These are phyloP conservation scores for Sodiomyces alkalinus DNA, from an alignment of 2,329 filamentous ascomycete species.

Conservation along the genomic window DNA sequence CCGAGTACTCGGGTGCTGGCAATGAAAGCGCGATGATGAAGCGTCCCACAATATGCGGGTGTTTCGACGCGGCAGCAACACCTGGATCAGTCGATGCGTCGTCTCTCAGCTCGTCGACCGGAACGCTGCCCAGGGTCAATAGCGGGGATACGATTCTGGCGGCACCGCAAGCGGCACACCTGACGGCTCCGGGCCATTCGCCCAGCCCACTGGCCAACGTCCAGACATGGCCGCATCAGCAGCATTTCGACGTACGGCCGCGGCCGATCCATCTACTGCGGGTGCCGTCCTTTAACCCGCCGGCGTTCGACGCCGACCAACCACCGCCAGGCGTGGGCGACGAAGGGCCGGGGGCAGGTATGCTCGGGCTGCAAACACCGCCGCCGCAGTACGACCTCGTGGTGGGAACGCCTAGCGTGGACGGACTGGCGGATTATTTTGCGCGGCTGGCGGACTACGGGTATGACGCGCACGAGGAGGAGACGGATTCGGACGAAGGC, in stretches of 20 bases:
- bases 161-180: conserved; percentile 41
- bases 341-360: conserved; percentile 7
- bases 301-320: conserved; percentile 69
- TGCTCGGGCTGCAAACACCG: conserved; percentile 46
- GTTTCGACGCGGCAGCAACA: conserved; percentile 40
- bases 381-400: conserved; percentile 75
- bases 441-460: conserved; percentile 62
- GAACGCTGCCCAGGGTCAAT: conserved; percentile 27
- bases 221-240: conserved; percentile 4
- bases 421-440: conserved; percentile 77
- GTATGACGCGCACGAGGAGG: conserved; percentile 20
- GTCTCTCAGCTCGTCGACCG: conserved; percentile 50
- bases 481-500: conserved; percentile 31
- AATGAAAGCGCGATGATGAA: conserved; percentile 16
- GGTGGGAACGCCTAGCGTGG: conserved; percentile 50
- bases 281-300: conserved; percentile 74
- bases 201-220: conserved; percentile 9
- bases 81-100: conserved; percentile 46
- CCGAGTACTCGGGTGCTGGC: conserved; percentile 52
- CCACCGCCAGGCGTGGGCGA: conserved; percentile 38
- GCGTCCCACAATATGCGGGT: conserved; percentile 35
- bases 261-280: conserved; percentile 76
- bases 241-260: too few relatives aligned
- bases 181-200: conserved; percentile 15
- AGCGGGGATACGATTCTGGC: conserved; percentile 21